A percentile compares a stretch with the other conserved stretches of the same genome.
Conservation (phyloP, 2,329 filamentous ascomycete species). For the Lasiodiplodia hormozganensis region DNA sequence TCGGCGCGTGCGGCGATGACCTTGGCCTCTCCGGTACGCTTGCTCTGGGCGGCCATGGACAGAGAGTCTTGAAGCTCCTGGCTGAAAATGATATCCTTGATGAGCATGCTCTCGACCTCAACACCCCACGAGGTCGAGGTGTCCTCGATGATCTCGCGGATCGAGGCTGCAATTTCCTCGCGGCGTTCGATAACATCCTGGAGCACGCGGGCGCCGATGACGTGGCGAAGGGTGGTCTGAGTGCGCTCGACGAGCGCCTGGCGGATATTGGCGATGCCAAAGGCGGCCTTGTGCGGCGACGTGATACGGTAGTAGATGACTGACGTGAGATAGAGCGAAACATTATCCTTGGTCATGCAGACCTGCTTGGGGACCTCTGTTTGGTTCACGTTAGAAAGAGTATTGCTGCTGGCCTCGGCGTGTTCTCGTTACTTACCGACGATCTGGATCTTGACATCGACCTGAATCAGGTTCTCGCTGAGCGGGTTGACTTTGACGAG, state of each 20-base stretch:
- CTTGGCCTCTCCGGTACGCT: constrained; percentile 98
- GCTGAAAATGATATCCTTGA: constrained; percentile 99
- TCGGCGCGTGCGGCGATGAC: constrained; percentile 97
- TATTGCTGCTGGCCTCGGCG: not conserved
- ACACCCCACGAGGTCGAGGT: constrained; percentile 95
- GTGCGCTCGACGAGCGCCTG: constrained; percentile 98
- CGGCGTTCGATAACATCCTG: constrained; percentile 98
- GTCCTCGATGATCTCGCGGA: constrained; percentile 96
- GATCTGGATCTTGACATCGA: constrained; percentile 99
- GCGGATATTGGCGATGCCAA: constrained; percentile 92
- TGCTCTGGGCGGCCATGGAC: constrained; percentile 97
- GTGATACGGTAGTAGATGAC: constrained; percentile 99
- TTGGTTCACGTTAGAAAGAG: not conserved
- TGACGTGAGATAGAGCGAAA: constrained; percentile 88
- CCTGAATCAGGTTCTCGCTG: constrained; percentile 84
- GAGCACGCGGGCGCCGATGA: constrained; percentile 91
- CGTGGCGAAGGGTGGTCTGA: constrained; percentile 95
- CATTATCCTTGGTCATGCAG: constrained; percentile 99
- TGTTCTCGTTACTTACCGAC: constrained; percentile 60
- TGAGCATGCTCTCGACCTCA: constrained; percentile 95
- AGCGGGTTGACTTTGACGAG: constrained; percentile 97
- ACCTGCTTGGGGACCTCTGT: constrained; percentile 89
- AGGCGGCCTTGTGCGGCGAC: constrained; percentile 94
- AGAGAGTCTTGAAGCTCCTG: constrained; percentile 94
- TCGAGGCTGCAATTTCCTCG: constrained; percentile 94